phyloP scores from a whole-genome alignment of 2,329 filamentous ascomycete species.

The Magnaporthiopsis poae region DNA sequence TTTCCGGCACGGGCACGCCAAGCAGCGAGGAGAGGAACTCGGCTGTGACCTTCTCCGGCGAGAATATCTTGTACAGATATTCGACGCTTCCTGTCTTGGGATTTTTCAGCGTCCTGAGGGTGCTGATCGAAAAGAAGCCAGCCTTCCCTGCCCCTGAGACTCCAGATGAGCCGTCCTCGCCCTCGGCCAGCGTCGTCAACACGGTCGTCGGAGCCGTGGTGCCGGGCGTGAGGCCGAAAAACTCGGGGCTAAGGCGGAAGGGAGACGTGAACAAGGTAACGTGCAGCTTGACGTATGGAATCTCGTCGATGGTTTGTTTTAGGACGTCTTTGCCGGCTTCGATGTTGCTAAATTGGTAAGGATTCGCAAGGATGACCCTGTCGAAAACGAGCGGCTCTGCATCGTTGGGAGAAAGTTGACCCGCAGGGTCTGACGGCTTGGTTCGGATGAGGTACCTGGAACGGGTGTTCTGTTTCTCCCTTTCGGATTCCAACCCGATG shows the following conservation, averaged over 20 bases:
- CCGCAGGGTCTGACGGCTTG: conserved; percentile 15
- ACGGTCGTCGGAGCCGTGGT: conserved; percentile 59
- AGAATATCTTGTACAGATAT: conserved; percentile 58
- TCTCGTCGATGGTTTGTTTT: conserved; percentile 58
- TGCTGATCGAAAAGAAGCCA: conserved; percentile 79
- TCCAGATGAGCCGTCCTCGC: conserved; percentile 41
- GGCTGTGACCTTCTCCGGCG: conserved; percentile 41
- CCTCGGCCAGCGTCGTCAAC: conserved; percentile 66
- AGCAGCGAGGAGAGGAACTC: conserved; percentile 45
- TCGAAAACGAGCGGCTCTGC: conserved; percentile 53
- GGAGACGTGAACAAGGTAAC: conserved; percentile 83
- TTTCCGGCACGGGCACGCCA: conserved; percentile 35
- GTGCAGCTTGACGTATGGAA: conserved; percentile 80
- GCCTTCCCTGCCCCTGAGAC: conserved; percentile 57
- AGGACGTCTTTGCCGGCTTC: conserved; percentile 54
- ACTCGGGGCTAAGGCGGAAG: conserved; percentile 56
- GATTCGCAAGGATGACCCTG: conserved; percentile 71
- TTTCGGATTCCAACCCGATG: conserved; percentile 34
- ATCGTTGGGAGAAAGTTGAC: conserved; percentile 19
- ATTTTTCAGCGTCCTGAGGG: conserved; percentile 55
- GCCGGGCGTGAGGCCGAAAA: conserved; percentile 58
- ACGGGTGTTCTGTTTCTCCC: conserved; percentile 23
- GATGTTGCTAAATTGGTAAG: conserved; percentile 72
- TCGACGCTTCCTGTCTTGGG: conserved; percentile 44
- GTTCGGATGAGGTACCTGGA: conserved; percentile 38